A percentile compares a stretch with the other conserved stretches of the same genome.
phyloP scores from a whole-genome alignment of 1,284 basidiomycete genomes.

The Hemileia vastatrix region DNA sequence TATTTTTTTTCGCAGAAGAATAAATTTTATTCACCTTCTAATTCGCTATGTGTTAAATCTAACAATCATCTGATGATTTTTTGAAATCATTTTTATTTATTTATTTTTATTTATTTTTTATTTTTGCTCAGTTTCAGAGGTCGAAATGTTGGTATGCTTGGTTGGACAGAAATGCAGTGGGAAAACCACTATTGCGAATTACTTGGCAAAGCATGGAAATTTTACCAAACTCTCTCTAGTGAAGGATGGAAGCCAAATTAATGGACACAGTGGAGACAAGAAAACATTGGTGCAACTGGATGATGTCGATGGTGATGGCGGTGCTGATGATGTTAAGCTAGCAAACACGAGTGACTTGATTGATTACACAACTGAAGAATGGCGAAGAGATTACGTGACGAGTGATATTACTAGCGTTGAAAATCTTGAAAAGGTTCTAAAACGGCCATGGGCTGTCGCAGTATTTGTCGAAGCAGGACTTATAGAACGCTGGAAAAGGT shows the following conservation, averaged over 20 bases:
- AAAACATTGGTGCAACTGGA: not conserved
- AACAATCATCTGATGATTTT: too few relatives aligned
- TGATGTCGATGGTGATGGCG: not conserved
- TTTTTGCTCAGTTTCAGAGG: too few relatives aligned
- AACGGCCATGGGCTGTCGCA: slow-evolving; percentile 70
- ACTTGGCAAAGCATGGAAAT: slow-evolving; percentile 53
- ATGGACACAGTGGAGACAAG: not conserved
- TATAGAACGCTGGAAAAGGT: slow-evolving; percentile 4
- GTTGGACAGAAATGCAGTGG: slow-evolving; percentile 74
- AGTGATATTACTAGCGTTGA: slow-evolving; percentile 55
- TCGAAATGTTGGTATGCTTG: slow-evolving; percentile 68
- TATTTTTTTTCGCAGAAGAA: too few relatives aligned
- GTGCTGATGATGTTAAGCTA: too few relatives aligned
- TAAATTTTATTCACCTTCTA: too few relatives aligned
- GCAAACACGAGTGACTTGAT: slow-evolving; percentile 57
- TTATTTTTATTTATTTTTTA: too few relatives aligned
- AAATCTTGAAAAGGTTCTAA: slow-evolving; percentile 63
- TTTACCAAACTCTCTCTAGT: not conserved
- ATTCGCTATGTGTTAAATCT: too few relatives aligned
- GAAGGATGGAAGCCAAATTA: not conserved
- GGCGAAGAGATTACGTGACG: slow-evolving; percentile 73
- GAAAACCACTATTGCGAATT: slow-evolving; percentile 65
- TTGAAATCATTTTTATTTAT: too few relatives aligned
- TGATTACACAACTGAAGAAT: slow-evolving; percentile 68
- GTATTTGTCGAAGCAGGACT: slow-evolving; percentile 52